Evolutionary conservation across 1,284 basidiomycete species (phyloP).

Genomic region (Leucoagaricus sp.): DNA sequence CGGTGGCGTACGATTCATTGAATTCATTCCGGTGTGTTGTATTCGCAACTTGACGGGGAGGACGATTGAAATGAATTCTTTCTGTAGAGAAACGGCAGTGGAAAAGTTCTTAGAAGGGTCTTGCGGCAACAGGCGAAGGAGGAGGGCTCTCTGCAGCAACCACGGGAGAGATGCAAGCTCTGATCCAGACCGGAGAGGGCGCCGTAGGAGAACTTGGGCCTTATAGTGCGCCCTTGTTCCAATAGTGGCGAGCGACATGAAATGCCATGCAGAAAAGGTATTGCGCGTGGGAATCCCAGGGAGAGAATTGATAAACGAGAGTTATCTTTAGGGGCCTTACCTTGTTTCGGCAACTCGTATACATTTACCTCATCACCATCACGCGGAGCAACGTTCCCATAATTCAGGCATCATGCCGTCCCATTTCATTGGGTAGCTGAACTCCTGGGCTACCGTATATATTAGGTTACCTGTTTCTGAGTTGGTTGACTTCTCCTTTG

Average conservation of each 20-base stretch:
- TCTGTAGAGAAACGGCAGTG: conserved; percentile 62
- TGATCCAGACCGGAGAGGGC: neutral
- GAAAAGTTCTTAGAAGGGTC: conserved; percentile 36
- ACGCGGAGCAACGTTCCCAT: neutral
- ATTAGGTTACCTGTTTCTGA: neutral
- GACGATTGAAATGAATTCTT: conserved; percentile 6
- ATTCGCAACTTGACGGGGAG: conserved; percentile 38
- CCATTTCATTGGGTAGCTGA: neutral
- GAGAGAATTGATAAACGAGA: neutral
- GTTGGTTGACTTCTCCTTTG: neutral
- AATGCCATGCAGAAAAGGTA: too few relatives aligned
- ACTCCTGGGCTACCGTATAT: neutral
- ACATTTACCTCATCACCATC: neutral
- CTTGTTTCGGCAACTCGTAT: neutral
- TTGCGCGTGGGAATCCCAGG: too few relatives aligned
- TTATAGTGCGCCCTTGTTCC: neutral
- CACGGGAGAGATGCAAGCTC: neutral
- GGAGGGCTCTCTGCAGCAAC: neutral
- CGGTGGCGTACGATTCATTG: conserved; percentile 32
- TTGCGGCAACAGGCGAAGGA: conserved; percentile 31
- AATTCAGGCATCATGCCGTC: neutral
- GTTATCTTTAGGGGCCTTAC: too few relatives aligned
- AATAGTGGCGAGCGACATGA: neutral
- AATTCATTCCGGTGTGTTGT: conserved; percentile 32
- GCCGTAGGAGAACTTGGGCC: too few relatives aligned